A percentile compares a stretch with the other conserved stretches of the same genome.
Conservation (phyloP, 371 early-diverging fungal genomes). For the Mucor indicus region DNA sequence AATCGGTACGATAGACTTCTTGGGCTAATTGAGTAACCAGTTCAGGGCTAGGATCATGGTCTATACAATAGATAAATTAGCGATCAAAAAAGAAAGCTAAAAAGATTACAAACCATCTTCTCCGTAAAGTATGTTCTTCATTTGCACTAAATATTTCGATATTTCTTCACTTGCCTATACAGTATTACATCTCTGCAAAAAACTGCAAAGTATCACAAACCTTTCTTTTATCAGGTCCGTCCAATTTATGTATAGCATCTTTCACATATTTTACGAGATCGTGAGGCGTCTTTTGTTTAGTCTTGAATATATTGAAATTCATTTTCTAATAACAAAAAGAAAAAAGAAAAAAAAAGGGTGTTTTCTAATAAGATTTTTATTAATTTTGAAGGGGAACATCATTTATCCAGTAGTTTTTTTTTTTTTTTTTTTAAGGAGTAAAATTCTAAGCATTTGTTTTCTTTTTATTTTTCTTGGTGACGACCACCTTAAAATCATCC, state of each 20-base stretch:
- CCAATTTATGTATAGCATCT: constrained; percentile 76
- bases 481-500: constrained; percentile 25
- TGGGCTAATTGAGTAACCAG: constrained; percentile 90
- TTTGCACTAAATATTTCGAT: constrained; percentile 84
- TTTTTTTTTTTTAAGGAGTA: too few species aligned
- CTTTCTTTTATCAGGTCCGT: constrained; percentile 64
- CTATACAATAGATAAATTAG: too few species aligned
- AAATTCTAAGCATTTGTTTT: too few species aligned
- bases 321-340: too few species aligned
- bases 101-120: constrained; percentile 81
- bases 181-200: too few species aligned
- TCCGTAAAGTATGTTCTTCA: constrained; percentile 92
- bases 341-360: too few species aligned
- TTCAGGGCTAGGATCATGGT: constrained; percentile 88
- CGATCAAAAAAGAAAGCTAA: too few species aligned
- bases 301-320: constrained; percentile 72
- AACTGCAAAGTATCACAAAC: too few species aligned
- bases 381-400: too few species aligned
- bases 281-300: constrained; percentile 83
- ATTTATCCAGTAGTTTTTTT: too few species aligned
- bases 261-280: constrained; percentile 86
- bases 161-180: constrained; percentile 95
- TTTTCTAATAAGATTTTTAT: too few species aligned
- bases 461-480: constrained; percentile 26
- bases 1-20: constrained; percentile 89